These are phyloP conservation scores for Trichosporon faecale DNA, from an alignment of 1,284 basidiomycete species.

Conservation along the genomic window DNA sequence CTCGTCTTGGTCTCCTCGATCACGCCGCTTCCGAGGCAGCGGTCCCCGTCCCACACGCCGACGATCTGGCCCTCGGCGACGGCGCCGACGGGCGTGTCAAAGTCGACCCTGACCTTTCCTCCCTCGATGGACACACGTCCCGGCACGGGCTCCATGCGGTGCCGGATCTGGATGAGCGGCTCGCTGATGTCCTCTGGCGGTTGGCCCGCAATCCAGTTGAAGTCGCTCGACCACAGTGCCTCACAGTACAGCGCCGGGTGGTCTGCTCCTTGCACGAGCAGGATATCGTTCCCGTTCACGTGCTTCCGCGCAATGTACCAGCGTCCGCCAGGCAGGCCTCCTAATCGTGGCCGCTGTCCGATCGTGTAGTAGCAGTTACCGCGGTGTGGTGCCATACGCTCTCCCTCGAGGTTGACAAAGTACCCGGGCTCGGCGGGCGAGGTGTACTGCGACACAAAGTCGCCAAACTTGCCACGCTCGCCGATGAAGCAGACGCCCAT, in stretches of 20 bases:
- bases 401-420: constrained; percentile 64
- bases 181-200: constrained; percentile 57
- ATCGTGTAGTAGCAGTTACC: constrained; percentile 89
- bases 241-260: constrained; percentile 64
- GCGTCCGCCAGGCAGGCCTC: constrained; percentile 59
- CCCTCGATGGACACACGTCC: constrained; percentile 34
- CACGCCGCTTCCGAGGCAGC: constrained; percentile 79
- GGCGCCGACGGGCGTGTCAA: constrained; percentile 63
- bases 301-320: constrained; percentile 79
- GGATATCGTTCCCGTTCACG: constrained; percentile 59
- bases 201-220: constrained; percentile 67
- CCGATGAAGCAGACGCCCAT: constrained; percentile 99
- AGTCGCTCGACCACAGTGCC: constrained; percentile 57
- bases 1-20: constrained; percentile 54
- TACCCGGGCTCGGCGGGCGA: constrained; percentile 59
- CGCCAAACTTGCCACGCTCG: constrained; percentile 67
- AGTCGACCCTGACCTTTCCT: constrained; percentile 44
- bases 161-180: constrained; percentile 65
- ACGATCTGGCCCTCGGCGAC: constrained; percentile 79
- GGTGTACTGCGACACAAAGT: constrained; percentile 77
- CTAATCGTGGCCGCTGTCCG: constrained; percentile 70
- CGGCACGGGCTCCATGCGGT: constrained; percentile 61
- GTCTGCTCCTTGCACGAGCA: constrained; percentile 68
- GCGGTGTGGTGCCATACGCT: constrained; percentile 62
- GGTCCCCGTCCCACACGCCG: constrained; percentile 67